These are phyloP conservation scores for Phialophora chinensis DNA, from an alignment of 2,329 filamentous ascomycete genomes.

Conservation along the genomic window DNA sequence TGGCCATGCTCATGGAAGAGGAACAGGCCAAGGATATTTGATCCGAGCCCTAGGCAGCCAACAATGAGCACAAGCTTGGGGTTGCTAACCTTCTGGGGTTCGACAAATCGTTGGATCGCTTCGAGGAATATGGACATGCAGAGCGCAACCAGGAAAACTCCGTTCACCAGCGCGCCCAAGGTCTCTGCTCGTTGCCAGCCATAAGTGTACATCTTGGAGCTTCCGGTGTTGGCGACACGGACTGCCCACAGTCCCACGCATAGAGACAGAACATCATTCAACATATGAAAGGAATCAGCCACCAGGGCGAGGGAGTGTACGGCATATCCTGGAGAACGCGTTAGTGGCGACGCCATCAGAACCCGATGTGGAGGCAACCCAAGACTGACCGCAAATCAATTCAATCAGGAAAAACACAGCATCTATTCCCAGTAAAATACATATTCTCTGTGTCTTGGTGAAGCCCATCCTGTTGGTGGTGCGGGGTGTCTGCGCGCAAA, in stretches of 20 bases:
- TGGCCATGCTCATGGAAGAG: constrained; percentile 95
- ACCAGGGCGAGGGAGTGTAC: constrained; percentile 92
- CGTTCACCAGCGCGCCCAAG: constrained; percentile 93
- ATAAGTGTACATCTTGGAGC: constrained; percentile 92
- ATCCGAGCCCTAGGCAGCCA: constrained; percentile 81
- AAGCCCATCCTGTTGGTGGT: constrained; percentile 51
- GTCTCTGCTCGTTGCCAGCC: constrained; percentile 98
- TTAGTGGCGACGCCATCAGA: not conserved
- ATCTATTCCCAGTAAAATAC: constrained; percentile 91
- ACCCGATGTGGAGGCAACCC: not conserved
- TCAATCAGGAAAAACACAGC: constrained; percentile 88
- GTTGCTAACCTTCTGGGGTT: constrained; percentile 84
- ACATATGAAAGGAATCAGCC: constrained; percentile 98
- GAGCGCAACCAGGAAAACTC: constrained; percentile 94
- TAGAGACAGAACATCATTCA: constrained; percentile 97
- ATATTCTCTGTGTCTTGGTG: constrained; percentile 91
- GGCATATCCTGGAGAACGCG: constrained; percentile 65
- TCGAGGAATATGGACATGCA: constrained; percentile 97
- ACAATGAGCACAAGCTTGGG: constrained; percentile 89
- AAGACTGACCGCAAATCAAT: constrained; percentile 68
- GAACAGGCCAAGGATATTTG: constrained; percentile 86
- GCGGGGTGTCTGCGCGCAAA: constrained; percentile 8
- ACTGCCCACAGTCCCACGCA: constrained; percentile 95
- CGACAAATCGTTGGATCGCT: constrained; percentile 87
- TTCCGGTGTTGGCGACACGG: constrained; percentile 80